Percentiles rank a stretch among this genome's conserved stretches.
phyloP scores from a whole-genome alignment of 163 green algal species.

The Trebouxiophyceae sp. region DNA sequence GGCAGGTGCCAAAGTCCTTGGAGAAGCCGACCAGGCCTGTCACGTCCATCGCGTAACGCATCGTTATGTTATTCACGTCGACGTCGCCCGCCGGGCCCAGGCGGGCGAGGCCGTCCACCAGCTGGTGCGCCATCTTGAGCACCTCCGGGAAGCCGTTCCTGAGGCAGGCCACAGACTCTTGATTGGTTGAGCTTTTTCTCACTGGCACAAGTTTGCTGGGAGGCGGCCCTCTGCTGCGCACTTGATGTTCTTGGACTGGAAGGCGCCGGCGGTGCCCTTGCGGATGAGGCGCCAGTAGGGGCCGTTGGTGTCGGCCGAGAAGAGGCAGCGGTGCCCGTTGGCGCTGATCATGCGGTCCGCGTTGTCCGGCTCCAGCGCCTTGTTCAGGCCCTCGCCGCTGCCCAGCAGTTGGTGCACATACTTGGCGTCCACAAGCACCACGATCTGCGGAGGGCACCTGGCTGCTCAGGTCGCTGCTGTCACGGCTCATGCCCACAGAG shows the following conservation, averaged over 20 bases:
- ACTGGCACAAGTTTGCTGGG: not conserved
- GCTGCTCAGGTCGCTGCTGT: not conserved
- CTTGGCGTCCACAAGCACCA: slow-evolving; percentile 11
- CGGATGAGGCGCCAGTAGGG: slow-evolving; percentile 32
- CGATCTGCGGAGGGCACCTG: not conserved
- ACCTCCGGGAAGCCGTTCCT: slow-evolving; percentile 36
- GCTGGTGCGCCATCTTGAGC: slow-evolving; percentile 5
- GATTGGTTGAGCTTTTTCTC: too few species aligned
- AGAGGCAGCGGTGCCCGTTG: slow-evolving; percentile 25
- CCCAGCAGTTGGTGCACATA: not conserved
- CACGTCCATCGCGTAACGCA: slow-evolving; percentile 37
- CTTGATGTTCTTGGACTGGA: slow-evolving; percentile 40
- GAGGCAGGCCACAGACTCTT: too few species aligned
- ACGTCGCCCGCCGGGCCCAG: slow-evolving; percentile 4
- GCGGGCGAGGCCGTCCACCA: slow-evolving; percentile 15
- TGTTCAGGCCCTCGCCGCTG: slow-evolving; percentile 3
- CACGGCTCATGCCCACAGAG: not conserved
- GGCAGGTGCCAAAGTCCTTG: slow-evolving; percentile 29
- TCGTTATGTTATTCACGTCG: slow-evolving; percentile 33
- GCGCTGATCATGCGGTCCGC: slow-evolving; percentile 4
- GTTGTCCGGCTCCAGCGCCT: slow-evolving; percentile 12
- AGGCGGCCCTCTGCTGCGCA: slow-evolving; percentile 1
- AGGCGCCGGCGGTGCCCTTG: slow-evolving; percentile 35
- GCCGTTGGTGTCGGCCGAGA: slow-evolving; percentile 21
- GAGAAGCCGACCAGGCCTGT: slow-evolving; percentile 44